Evolutionary conservation across 176 grass and related monocot species (phyloP), one percentile per base, ranked within the genome.

Genomic region (Lolium multiflorum): DNA sequence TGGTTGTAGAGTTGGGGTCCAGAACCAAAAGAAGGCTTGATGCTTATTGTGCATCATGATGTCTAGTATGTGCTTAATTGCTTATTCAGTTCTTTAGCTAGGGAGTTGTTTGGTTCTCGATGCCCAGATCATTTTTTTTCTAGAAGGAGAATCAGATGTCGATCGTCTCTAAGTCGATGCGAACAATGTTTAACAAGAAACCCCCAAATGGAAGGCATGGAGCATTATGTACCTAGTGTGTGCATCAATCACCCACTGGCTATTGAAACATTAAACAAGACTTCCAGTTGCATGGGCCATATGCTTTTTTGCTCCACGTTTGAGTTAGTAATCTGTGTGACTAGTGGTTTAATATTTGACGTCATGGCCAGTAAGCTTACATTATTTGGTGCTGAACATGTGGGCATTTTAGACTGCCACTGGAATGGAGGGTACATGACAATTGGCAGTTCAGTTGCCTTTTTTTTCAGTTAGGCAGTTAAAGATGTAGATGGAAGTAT

Each of bases 251-350:
- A 79, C 70, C 66, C 65, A 79, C 61, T 67, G 39, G 38, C 20
- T 51, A 14, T 82, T 41, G 64, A 59, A 39, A 25, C 39, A 61
- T 31, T 84, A 87, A 69, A 76, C 76, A 80, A 87, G 68, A 69
- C 51, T 41, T 62, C 28, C 59, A 76, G 4, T 60, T 80, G 81
- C 81, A 69, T 51, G 26, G 50, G 39, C 66, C 59, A 51, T 51
- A 58, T 57, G 84, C 78, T 13, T 38, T 68, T 50, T 87, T 37
- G 15, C 55, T 56, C 31, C 35, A 64, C 38, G 78, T 55, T 82
- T 54, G 74, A 77, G 41, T n/a, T 25, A 71, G 37, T 90, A 67
- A 74, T 74, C 46, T 79, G 56, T 63, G 11, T 38, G 43, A 12
- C 61, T 44, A 76, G 38, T 81, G 75, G 58, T 58, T 51, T 54